Percentiles rank a stretch among this genome's conserved stretches.
Conservation (phyloP, 1,284 basidiomycete species). For the Inonotus obliquus region DNA sequence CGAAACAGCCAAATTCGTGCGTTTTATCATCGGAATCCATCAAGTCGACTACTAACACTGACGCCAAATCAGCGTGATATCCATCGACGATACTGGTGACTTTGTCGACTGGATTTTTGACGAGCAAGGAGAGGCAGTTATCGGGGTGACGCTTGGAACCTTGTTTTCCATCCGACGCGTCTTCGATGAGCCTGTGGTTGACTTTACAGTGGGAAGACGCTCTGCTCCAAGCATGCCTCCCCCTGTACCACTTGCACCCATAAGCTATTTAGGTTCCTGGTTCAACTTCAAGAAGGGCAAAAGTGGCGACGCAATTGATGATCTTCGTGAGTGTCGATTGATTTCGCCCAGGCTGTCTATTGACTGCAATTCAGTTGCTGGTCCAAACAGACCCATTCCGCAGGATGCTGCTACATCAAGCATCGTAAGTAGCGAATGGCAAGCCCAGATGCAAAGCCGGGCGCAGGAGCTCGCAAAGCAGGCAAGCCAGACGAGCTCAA, state of each 20-base stretch:
- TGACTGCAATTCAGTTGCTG: conserved; percentile 44
- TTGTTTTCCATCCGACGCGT: conserved; percentile 52
- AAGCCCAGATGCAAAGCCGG: conserved; percentile 21
- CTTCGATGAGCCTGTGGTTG: conserved; percentile 45
- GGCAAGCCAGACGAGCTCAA: conserved; percentile 29
- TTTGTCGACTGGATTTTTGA: conserved; percentile 44
- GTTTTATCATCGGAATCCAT: conserved; percentile 17
- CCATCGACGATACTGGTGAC: conserved; percentile 54
- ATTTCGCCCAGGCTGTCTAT: not conserved
- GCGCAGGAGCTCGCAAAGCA: conserved; percentile 23
- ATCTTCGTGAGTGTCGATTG: conserved; percentile 40
- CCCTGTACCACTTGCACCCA: conserved; percentile 52
- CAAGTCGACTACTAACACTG: not conserved
- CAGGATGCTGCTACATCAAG: conserved; percentile 20
- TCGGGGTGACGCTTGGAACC: conserved; percentile 47
- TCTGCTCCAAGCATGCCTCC: conserved; percentile 51
- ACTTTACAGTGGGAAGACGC: conserved; percentile 40
- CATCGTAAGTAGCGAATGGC: conserved; percentile 25
- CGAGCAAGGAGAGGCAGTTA: conserved; percentile 29
- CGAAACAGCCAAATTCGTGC: conserved; percentile 39
- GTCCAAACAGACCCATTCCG: conserved; percentile 50
- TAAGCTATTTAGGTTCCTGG: conserved; percentile 53
- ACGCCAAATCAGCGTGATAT: conserved; percentile 35
- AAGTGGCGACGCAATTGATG: conserved; percentile 56
- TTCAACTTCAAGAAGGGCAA: conserved; percentile 40